phyloP scores from a whole-genome alignment of 768 basidiomycete species.

The Crucibulum laeve region DNA sequence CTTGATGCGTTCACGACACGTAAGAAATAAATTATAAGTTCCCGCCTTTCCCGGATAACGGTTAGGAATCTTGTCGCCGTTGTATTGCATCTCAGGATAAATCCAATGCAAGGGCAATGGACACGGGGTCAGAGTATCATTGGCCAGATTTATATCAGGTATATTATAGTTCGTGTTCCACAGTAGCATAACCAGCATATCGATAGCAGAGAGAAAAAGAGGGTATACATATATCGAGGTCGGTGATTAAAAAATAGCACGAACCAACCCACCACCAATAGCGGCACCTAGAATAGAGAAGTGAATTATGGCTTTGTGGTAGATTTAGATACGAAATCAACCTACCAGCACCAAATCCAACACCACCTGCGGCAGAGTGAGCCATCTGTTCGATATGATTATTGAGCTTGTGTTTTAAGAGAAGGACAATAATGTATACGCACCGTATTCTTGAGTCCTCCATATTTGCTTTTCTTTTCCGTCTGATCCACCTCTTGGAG shows the following conservation, averaged over 20 bases:
- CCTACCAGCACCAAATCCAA: slow-evolving; percentile 73
- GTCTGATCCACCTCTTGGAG: slow-evolving; percentile 39
- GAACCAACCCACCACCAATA: slow-evolving; percentile 4
- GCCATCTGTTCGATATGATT: slow-evolving; percentile 36
- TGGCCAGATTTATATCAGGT: no score
- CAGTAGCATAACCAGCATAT: neutral
- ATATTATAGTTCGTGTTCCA: no score
- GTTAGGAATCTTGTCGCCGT: no score
- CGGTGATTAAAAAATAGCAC: slow-evolving; percentile 2
- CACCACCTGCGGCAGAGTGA: slow-evolving; percentile 62
- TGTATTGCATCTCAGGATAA: no score
- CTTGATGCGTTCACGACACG: no score
- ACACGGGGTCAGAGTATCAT: no score
- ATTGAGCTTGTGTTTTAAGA: neutral
- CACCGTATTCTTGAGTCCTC: slow-evolving; percentile 56
- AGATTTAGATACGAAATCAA: slow-evolving; percentile 9
- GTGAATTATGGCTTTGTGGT: no score
- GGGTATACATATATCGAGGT: neutral
- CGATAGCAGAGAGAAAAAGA: neutral
- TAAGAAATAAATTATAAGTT: no score
- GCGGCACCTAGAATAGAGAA: slow-evolving; percentile 3
- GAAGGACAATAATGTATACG: slow-evolving; percentile 8
- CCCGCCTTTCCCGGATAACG: no score
- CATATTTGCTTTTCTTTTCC: slow-evolving; percentile 58
- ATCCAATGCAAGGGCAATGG: no score